Conservation (phyloP, 768 basidiomycete genomes). For the Amanita phalloides region DNA sequence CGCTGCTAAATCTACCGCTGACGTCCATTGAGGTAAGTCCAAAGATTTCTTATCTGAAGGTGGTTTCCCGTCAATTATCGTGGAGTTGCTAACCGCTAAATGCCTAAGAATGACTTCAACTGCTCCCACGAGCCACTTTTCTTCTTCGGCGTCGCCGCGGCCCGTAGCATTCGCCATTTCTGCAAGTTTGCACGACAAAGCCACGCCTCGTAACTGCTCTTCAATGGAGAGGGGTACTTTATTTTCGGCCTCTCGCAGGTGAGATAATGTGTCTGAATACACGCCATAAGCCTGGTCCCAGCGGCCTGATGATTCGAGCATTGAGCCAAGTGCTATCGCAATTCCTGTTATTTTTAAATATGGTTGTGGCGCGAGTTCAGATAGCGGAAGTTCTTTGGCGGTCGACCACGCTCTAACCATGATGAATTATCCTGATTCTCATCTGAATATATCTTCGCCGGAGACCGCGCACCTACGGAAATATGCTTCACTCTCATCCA, state of each 20-base stretch:
- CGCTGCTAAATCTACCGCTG: constrained; percentile 48
- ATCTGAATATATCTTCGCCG: neutral
- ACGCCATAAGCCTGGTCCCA: constrained; percentile 25
- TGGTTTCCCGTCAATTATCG: constrained; percentile 3
- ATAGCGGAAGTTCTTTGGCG: constrained; percentile 31
- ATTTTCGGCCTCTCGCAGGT: constrained; percentile 18
- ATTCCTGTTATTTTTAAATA: constrained; percentile 62
- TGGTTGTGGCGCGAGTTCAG: constrained; percentile 30
- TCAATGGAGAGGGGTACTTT: constrained; percentile 13
- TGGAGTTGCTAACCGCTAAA: constrained; percentile 16
- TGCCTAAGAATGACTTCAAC: constrained; percentile 32
- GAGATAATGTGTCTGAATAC: constrained; percentile 24
- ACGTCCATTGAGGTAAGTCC: constrained; percentile 49
- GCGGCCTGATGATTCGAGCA: constrained; percentile 33
- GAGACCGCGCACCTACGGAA: constrained; percentile 37
- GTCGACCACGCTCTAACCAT: constrained; percentile 43
- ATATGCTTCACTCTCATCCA: constrained; percentile 37
- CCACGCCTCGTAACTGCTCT: constrained; percentile 25
- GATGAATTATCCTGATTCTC: neutral
- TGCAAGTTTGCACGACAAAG: constrained; percentile 32
- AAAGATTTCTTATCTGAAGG: constrained; percentile 15
- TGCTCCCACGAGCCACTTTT: constrained; percentile 29
- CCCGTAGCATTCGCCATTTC: constrained; percentile 18
- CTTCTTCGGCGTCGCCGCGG: constrained; percentile 24
- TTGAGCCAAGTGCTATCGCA: constrained; percentile 47